Base-by-base conservation (phyloP, 1,284 basidiomycete species). In the Puccinia hordei region DNA sequence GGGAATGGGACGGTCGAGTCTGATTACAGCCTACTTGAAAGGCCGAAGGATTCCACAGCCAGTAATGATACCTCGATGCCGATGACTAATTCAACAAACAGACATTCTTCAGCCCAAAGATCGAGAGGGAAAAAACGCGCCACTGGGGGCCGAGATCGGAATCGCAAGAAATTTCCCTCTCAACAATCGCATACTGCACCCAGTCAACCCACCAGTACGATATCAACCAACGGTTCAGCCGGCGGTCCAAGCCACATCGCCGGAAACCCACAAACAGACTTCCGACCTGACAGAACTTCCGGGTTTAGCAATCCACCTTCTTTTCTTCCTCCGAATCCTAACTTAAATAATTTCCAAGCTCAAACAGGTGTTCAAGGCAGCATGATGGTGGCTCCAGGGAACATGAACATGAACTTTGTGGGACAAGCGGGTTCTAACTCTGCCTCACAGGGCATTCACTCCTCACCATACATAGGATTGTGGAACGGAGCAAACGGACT, bases 11-110 rank as follows among this genome's bases (percentile, higher is more conserved):
- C 63, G 9, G 27, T 72, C 2, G 65, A 78, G 30, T 53, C 75
- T 19, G 75, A 78, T 69, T 78, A 78, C 41, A 68, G 63, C 35
- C 13, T 78, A 17, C 51, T 78, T 15, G 46, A 78, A 41, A 78
- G 75, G 53, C 75, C 75, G 5, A 55, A 46, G 51, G 72, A 19
- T n/a, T 41, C 22, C 22, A n/a, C 51, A 17, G 51, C 33, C 8
- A 41, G 35, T 44, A 30, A 66, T 46, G 27, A 61, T 35, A 24
- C 59, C 38, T 66, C 74, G 49, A 35, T 57, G 59, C 53, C 74
- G 33, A n/a, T 57, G 13, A 19, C 24, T 10, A 5, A 49, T 17
- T 35, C 74, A n/a, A 53, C 33, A 24, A 66, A 53, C 35, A 41
- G n/a, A 53, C 59, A 27, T 10, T 30, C 74, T 33, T 65, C 57